Base-by-base conservation (phyloP, 179 eudicot genomes). In the Monotropa hypopitys region DNA sequence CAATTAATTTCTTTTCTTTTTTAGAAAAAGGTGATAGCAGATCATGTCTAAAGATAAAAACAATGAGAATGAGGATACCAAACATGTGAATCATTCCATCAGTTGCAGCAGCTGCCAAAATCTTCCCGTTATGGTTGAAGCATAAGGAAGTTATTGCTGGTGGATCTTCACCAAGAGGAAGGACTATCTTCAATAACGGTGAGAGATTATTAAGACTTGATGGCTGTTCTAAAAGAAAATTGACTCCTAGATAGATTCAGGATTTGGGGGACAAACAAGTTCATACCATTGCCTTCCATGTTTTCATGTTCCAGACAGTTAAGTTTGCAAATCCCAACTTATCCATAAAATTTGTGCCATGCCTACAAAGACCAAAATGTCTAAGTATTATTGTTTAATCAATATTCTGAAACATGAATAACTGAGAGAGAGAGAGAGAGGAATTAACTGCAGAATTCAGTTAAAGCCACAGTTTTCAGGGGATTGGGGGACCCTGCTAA, bases 51-150 rank as follows among this genome's bases (percentile, higher is more conserved):
- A 57, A 59, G n/a, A 67, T 45, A 77, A 50, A 59, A 57, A 67
- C 33, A 77, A 47, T 20, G 59, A 94, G 98, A 77, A 47, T 20
- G 59, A 94, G 98, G 97, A 94, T 92, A 92, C 97, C 98, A 86
- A 94, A 94, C 91, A 94, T 92, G 83, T 92, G 97, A 84, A 94
- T 91, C 97, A 91, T 92, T 83, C 97, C 97, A 87, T 91, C 97
- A 68, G 87, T 91, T 76, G 97, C 96, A 80, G 97, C 89, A 83
- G 98, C 98, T 69, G 97, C 98, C 84, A 94, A 86, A 76, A 94
- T 91, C 88, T 92, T 94, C 72, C 98, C 97, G 68, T 92, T 94
- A 85, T 92, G 97, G 84, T 92, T 94, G 88, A 94, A 92, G 83
- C 93, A 88, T 79, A 93, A 66, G 40, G 97, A 95, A 73, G 97